Conservation (phyloP, 139 green algal genomes). For the Nannochloris sp. region DNA sequence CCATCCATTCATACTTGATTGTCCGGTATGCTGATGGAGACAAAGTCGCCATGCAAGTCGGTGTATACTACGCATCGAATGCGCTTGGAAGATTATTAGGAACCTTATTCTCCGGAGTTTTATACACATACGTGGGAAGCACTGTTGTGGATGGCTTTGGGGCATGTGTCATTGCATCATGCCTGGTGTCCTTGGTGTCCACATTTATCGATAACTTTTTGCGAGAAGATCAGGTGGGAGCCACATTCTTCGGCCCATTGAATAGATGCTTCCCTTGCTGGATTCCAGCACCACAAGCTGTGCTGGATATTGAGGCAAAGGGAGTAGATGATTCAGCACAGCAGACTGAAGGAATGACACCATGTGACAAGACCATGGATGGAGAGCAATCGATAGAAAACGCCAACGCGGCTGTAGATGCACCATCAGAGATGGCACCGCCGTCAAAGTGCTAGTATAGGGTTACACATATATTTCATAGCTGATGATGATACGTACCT, state of each 20-base stretch:
- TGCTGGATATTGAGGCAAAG: no score
- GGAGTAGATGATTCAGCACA: no score
- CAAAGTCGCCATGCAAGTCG: constrained; percentile 75
- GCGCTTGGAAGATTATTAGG: constrained; percentile 63
- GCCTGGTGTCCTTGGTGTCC: constrained; percentile 40
- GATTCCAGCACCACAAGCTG: neutral
- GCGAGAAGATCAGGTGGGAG: constrained; percentile 26
- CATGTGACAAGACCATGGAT: no score
- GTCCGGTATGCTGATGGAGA: constrained; percentile 61
- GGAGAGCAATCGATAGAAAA: no score
- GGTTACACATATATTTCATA: no score
- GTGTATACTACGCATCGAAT: constrained; percentile 83
- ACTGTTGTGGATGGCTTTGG: constrained; percentile 55
- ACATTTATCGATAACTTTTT: constrained; percentile 33
- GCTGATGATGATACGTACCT: no score
- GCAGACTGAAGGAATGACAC: no score
- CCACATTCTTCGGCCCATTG: neutral
- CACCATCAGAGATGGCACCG: no score
- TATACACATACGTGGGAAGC: constrained; percentile 62
- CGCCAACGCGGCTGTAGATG: no score
- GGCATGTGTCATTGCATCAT: constrained; percentile 60
- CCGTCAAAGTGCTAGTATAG: no score
- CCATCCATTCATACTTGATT: constrained; percentile 76
- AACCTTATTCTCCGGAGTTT: constrained; percentile 60
- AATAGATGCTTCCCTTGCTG: constrained; percentile 2